Evolutionary conservation across 2,329 filamentous ascomycete genomes (phyloP), one percentile per base, ranked within the genome.

Genomic region (Dactylellina haptotyla): DNA sequence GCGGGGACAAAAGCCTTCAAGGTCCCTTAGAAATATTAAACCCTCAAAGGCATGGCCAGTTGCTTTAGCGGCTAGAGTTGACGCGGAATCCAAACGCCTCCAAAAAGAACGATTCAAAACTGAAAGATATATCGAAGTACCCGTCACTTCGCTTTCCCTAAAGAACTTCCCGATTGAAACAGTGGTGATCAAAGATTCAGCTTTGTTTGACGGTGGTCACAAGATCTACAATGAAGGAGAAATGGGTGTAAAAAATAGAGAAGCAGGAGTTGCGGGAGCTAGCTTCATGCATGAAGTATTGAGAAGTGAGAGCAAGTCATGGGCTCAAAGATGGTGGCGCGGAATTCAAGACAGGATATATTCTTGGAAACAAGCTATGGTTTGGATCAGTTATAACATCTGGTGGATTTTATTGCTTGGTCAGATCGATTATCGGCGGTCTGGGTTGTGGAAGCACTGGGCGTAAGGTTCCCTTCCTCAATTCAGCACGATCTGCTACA

Each of bases 381-480:
- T 46, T 12, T 65, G 26, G 23, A 32, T 46, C 16, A 14, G 23
- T 4, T 57, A 57, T 16, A 26, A 28, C 20, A 34, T 59, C 18
- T 58, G 30, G 25, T 53, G 56, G 41, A 5, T 37, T 4, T 37
- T 37, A 23, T 39, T 20, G 28, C 3, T 62, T 30, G 63, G 63
- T 2, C 32, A 28, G 14, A n/a, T 57, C 30, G 53, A 56, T 10
- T 48, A 25, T 54, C 18, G 39, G 12, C 9, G 18, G 18, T 25
- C 53, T 0, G 46, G 59, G 3, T 48, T 53, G 2, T 72, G 61
- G 59, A 72, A 50, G 18, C 46, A 53, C 4, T 46, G 62, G 39
- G 67, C 67, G 67, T 72, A 59, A 46, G 67, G 58, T 50, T 5
- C 9, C 23, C 20, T 20, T 18, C 1, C 9, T 45, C 9, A 6